Conservation (phyloP, 2,329 filamentous ascomycete species). For the Thielaviopsis punctulata region DNA sequence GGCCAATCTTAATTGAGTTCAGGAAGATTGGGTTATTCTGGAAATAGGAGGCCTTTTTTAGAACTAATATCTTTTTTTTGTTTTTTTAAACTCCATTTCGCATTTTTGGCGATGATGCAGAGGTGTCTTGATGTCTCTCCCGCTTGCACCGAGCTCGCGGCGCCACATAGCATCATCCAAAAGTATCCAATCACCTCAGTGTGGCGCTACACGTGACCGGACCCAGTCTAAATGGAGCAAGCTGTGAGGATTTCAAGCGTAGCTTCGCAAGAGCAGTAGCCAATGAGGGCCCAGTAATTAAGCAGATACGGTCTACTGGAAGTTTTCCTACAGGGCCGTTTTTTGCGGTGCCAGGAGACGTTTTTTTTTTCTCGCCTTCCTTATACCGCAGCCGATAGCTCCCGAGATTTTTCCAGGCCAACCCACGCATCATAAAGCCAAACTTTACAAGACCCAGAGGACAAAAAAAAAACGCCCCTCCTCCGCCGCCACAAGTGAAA, state of each 20-base stretch:
- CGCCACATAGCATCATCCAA: background rate
- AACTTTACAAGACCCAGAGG: background rate
- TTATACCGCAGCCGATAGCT: slow-evolving; percentile 9
- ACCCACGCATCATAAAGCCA: slow-evolving; percentile 4
- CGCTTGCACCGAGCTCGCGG: background rate
- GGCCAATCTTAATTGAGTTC: background rate
- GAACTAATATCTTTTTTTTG: background rate
- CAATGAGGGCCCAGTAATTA: slow-evolving; percentile 11
- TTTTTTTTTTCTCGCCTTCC: background rate
- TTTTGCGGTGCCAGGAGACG: background rate
- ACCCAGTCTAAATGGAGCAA: background rate
- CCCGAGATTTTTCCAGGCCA: slow-evolving; percentile 12
- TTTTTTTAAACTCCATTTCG: background rate
- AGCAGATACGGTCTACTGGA: slow-evolving; percentile 5
- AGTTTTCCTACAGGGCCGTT: background rate
- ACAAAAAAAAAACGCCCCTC: slow-evolving; percentile 9
- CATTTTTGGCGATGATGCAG: too few relatives aligned
- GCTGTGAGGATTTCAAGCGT: background rate
- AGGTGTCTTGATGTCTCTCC: too few relatives aligned
- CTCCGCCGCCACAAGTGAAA: slow-evolving; percentile 1
- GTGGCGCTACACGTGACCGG: background rate
- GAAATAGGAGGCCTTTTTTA: background rate
- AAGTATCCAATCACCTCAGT: background rate
- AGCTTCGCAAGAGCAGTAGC: background rate
- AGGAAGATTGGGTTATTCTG: background rate